These are phyloP conservation scores for Ottelia alismoides DNA, from an alignment of 106 monocot genomes.

Conservation along the genomic window DNA sequence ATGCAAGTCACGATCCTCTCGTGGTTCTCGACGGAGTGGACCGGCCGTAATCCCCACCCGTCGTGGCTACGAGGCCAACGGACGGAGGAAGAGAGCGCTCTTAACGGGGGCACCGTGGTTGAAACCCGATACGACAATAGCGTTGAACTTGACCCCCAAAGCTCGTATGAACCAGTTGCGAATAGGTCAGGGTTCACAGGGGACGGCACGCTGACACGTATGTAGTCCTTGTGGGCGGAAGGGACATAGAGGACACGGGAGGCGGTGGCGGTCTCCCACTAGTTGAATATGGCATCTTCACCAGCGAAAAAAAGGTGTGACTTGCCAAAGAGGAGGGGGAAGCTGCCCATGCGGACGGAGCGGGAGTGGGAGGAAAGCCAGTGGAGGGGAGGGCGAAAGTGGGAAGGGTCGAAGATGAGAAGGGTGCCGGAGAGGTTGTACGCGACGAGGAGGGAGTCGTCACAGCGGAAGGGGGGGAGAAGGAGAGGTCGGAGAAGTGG, in stretches of 20 bases:
- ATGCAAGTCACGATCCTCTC: conserved; percentile 81
- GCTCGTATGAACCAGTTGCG: conserved; percentile 86
- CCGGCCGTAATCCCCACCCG: conserved; percentile 57
- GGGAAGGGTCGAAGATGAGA: conserved; percentile 47
- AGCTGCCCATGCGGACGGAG: conserved; percentile 57
- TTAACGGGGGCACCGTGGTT: conserved; percentile 63
- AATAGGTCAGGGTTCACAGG: conserved; percentile 47
- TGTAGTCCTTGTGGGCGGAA: conserved; percentile 72
- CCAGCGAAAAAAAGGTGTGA: conserved; percentile 75
- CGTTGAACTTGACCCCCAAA: conserved; percentile 59
- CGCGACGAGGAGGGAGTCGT: conserved; percentile 63
- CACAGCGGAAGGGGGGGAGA: conserved; percentile 89
- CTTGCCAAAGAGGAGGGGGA: conserved; percentile 55
- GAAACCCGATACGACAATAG: conserved; percentile 19
- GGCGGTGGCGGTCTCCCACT: conserved; percentile 75
- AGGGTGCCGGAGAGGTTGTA: conserved; percentile 48
- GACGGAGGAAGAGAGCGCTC: conserved; percentile 75
- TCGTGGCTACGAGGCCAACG: conserved; percentile 69
- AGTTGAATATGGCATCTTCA: conserved; percentile 67
- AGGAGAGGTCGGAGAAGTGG: conserved; percentile 57
- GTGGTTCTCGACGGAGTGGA: conserved; percentile 78
- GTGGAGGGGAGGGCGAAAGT: conserved; percentile 37
- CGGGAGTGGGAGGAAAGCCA: conserved; percentile 55
- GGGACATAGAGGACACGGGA: conserved; percentile 30
- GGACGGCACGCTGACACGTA: conserved; percentile 58